phyloP scores from a whole-genome alignment of 2,329 filamentous ascomycete species.

The Dactylellina drechsleri region DNA sequence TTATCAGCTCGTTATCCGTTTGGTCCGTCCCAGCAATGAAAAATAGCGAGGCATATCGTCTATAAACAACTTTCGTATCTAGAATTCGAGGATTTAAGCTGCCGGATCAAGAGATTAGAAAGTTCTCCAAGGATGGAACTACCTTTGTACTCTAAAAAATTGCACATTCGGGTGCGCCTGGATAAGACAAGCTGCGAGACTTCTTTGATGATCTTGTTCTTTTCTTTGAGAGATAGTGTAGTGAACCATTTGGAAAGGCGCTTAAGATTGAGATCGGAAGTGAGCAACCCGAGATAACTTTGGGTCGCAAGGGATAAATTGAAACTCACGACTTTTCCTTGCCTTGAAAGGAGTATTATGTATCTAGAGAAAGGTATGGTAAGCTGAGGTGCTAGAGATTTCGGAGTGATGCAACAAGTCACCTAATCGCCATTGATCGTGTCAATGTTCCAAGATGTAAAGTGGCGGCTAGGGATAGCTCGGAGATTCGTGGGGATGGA shows the following conservation, averaged over 20 bases:
- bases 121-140: conserved; percentile 51
- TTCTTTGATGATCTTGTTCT: conserved; percentile 99
- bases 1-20: conserved; percentile 98
- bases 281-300: conserved; percentile 9
- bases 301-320: not conserved
- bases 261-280: conserved; percentile 64
- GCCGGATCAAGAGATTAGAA: conserved; percentile 7
- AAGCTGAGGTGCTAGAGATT: not conserved
- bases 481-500: not conserved
- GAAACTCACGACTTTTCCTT: conserved; percentile 94
- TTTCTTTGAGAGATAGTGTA: conserved; percentile 95
- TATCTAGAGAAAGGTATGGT: conserved; percentile 71
- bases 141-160: conserved; percentile 99
- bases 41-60: conserved; percentile 97
- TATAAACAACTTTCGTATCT: conserved; percentile 99
- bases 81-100: conserved; percentile 27
- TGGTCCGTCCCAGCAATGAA: conserved; percentile 98
- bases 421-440: conserved; percentile 40
- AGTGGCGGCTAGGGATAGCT: not conserved
- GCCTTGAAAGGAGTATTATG: conserved; percentile 93
- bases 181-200: conserved; percentile 97
- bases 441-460: too few relatives aligned
- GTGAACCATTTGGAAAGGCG: conserved; percentile 99
- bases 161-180: conserved; percentile 97
- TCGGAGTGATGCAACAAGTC: not conserved